These are phyloP conservation scores for Syzygium syzygioides DNA, from an alignment of 441 rosid species.

Conservation along the genomic window DNA sequence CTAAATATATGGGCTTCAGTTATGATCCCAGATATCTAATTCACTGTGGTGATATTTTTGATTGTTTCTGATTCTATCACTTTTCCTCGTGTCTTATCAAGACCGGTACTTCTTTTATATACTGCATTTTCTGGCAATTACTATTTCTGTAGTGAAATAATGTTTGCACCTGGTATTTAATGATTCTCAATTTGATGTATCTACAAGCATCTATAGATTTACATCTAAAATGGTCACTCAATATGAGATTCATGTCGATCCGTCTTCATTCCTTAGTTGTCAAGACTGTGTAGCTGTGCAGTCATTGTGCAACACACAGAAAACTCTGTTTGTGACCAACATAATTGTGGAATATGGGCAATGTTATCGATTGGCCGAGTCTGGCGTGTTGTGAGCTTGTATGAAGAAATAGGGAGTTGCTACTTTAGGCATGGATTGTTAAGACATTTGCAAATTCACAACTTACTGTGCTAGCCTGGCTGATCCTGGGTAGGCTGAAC, in stretches of 20 bases:
- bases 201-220: not conserved
- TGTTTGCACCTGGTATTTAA: not conserved
- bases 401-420: not conserved
- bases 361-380: not conserved
- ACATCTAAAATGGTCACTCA: not conserved
- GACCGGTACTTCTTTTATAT: not conserved
- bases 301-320: not conserved
- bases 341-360: not conserved
- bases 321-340: not conserved
- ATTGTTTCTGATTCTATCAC: not conserved
- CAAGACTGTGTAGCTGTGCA: not conserved
- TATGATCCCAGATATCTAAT: not conserved
- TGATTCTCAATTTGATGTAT: not conserved
- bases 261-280: not conserved
- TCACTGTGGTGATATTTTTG: not conserved
- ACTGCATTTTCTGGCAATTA: not conserved
- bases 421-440: not conserved
- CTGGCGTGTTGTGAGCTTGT: not conserved
- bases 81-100: not conserved
- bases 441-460: not conserved
- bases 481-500: not conserved
- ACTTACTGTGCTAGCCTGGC: not conserved
- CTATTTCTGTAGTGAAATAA: not conserved
- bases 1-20: not conserved
- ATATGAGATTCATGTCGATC: not conserved